Conservation (phyloP, 2,329 filamentous ascomycete genomes). For the Neonectria ditissima region DNA sequence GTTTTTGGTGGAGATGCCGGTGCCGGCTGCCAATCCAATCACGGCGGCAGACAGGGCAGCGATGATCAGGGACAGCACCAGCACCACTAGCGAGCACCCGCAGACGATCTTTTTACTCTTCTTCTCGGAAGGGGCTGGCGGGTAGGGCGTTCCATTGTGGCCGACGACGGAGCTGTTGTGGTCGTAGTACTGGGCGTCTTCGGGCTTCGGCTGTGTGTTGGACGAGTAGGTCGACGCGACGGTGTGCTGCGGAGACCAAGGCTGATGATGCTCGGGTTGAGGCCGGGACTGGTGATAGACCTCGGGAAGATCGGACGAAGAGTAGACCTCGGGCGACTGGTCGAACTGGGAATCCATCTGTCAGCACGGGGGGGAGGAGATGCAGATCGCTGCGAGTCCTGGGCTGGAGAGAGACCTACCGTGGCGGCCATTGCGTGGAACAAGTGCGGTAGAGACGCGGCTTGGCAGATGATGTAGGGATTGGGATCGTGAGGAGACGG, state of each 20-base stretch:
- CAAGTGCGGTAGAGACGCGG: too few relatives aligned
- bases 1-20: constrained; percentile 55
- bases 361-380: too few relatives aligned
- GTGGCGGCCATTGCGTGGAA: too few relatives aligned
- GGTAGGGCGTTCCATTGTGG: neutral
- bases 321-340: neutral
- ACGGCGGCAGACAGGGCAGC: constrained; percentile 50
- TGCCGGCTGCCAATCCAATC: constrained; percentile 59
- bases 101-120: neutral
- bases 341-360: neutral
- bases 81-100: constrained; percentile 52
- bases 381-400: too few relatives aligned
- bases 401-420: too few relatives aligned
- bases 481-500: too few relatives aligned
- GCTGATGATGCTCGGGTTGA: too few relatives aligned
- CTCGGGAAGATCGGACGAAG: neutral
- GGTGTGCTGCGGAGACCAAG: too few relatives aligned
- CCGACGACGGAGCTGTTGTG: neutral
- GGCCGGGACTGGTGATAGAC: neutral
- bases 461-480: too few relatives aligned
- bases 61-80: constrained; percentile 56
- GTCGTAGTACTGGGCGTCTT: neutral
- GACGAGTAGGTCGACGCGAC: too few relatives aligned
- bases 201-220: neutral
- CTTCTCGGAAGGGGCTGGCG: neutral